A percentile compares a stretch with the other conserved stretches of the same genome.
Evolutionary conservation across 2,329 filamentous ascomycete species (phyloP).

Genomic region (Clarireedia hainanense): DNA sequence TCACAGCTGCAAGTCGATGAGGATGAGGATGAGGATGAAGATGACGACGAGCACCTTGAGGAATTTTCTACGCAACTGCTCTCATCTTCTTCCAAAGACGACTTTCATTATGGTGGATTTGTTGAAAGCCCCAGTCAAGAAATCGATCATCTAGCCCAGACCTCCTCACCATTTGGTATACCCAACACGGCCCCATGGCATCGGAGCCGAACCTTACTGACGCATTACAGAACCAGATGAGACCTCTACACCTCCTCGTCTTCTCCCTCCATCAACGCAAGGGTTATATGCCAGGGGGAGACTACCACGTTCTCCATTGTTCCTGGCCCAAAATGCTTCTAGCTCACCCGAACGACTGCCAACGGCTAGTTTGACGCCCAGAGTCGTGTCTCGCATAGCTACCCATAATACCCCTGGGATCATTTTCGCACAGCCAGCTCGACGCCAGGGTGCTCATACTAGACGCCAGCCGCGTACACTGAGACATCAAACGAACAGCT

Average conservation of each 20-base stretch:
- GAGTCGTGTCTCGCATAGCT: constrained; percentile 19
- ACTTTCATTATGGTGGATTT: constrained; percentile 26
- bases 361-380: constrained; percentile 21
- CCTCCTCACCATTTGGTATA: constrained; percentile 18
- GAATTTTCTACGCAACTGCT: neutral
- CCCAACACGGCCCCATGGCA: too few relatives aligned
- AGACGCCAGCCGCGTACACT: constrained; percentile 18
- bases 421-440: constrained; percentile 26
- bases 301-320: constrained; percentile 29
- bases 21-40: neutral
- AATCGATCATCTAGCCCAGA: constrained; percentile 1
- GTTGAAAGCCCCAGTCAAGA: constrained; percentile 17
- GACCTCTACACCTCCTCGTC: constrained; percentile 22
- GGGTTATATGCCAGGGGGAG: constrained; percentile 12
- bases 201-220: neutral
- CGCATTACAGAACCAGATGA: constrained; percentile 21
- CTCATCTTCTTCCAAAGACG: constrained; percentile 19
- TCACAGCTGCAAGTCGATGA: constrained; percentile 3
- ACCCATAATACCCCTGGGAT: constrained; percentile 24
- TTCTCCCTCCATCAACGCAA: constrained; percentile 10
- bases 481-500: constrained; percentile 30
- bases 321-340: constrained; percentile 26
- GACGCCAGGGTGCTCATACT: constrained; percentile 15
- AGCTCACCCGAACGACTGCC: constrained; percentile 25
- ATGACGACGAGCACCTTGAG: constrained; percentile 1